Evolutionary conservation across 495 filamentous ascomycete species (phyloP), one percentile per base, ranked within the genome.

Genomic region (Rhypophila decipiens): DNA sequence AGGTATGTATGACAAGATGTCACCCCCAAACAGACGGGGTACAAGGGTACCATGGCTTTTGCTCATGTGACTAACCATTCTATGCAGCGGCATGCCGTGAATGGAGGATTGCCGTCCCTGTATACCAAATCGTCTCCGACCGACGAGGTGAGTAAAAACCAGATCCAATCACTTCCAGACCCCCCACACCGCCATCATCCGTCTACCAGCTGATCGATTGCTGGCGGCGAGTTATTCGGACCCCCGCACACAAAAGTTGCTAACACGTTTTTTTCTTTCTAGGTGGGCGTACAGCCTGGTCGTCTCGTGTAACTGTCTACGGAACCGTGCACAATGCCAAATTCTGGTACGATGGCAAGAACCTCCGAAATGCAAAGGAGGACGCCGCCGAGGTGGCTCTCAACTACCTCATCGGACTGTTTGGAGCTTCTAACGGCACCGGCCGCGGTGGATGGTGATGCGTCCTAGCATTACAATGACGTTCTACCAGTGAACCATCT

Each of bases 241-340:
- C 27, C 27, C 35, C n/a, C 48, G n/a, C 24, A 10, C 23, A 44
- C 40, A 31, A 50, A 34, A n/a, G 21, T 11, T 33, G 20, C 20
- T n/a, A 24, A 42, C 20, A 20, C 15, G 3, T 12, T 8, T 22
- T 24, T 42, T 24, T 24, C 8, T 22, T 19, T 1, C 3, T 20
- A 95, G 88, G 90, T 57, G 89, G 88, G 53, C 84, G 90, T 52
- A 96, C 90, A 24, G 90, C 90, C 42, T 96, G 90, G 90, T 90
- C 88, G 40, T 82, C 79, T 66, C 74, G 68, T 27, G 85, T 94
- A 48, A 74, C 65, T 12, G 70, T 91, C 46, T 58, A 67, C 50
- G 76, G 80, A 47, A 57, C 70, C 37, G 60, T 60, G 37, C 71
- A 84, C 58, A 47, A 69, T 8, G 90, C 89, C 33, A 82, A 88